phyloP scores from a whole-genome alignment of 495 filamentous ascomycete species.

The Trichodelitschia bisporula region DNA sequence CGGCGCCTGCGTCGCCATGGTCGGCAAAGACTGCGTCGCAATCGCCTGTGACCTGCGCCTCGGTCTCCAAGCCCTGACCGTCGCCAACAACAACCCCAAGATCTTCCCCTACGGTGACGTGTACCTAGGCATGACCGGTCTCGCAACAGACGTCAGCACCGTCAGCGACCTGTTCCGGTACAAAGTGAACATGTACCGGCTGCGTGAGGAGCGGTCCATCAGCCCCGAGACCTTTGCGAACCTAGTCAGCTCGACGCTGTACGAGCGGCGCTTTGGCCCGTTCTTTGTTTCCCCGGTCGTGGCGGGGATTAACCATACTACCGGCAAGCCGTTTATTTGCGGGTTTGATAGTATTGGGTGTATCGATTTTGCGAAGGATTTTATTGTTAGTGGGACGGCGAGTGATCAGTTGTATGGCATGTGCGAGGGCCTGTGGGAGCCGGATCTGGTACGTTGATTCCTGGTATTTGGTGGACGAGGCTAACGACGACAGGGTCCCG shows the following conservation, averaged over 20 bases:
- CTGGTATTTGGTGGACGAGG: not conserved
- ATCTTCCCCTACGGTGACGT: conserved; percentile 94
- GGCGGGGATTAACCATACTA: conserved; percentile 79
- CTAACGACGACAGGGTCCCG: conserved; percentile 38
- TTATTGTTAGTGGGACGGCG: conserved; percentile 91
- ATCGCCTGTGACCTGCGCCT: conserved; percentile 98
- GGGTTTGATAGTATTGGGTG: conserved; percentile 98
- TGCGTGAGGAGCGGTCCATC: conserved; percentile 92
- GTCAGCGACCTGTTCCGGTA: conserved; percentile 95
- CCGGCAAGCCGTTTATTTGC: conserved; percentile 87
- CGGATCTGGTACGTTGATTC: conserved; percentile 46
- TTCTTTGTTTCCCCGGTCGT: conserved; percentile 90
- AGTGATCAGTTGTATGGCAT: conserved; percentile 96
- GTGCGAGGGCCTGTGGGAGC: conserved; percentile 96
- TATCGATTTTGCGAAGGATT: conserved; percentile 98
- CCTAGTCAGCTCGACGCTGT: conserved; percentile 69
- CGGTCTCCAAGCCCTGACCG: conserved; percentile 83
- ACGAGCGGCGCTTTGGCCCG: conserved; percentile 87
- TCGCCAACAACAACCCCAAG: conserved; percentile 99
- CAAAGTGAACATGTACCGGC: conserved; percentile 99
- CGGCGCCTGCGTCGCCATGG: conserved; percentile 93
- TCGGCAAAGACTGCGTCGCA: conserved; percentile 96
- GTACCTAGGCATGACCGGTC: conserved; percentile 88
- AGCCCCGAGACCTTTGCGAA: conserved; percentile 86
- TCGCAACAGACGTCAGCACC: conserved; percentile 85